A percentile compares a stretch with the other conserved stretches of the same genome.
phyloP scores from a whole-genome alignment of 148 eudicot species.

The Camellia sinensis region DNA sequence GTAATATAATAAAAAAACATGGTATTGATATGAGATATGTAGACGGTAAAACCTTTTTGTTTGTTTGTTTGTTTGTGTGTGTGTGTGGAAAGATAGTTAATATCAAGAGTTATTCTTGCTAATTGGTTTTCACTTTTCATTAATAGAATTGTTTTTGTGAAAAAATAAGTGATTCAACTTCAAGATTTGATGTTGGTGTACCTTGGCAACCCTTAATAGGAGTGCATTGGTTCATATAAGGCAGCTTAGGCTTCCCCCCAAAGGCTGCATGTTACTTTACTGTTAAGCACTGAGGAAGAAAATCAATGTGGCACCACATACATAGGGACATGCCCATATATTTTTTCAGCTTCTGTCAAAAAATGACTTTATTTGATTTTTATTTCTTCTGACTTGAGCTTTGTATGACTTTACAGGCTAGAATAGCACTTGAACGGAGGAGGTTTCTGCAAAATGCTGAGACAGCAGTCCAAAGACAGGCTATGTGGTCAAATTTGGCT shows the following conservation, averaged over 20 bases:
- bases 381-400: neutral
- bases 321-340: neutral
- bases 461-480: constrained; percentile 91
- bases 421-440: constrained; percentile 95
- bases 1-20: neutral
- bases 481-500: constrained; percentile 96
- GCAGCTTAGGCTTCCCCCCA: neutral
- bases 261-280: neutral
- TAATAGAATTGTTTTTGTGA: neutral
- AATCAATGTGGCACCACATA: neutral
- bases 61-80: too few species aligned
- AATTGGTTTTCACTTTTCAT: neutral
- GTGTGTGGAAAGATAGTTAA: neutral
- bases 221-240: neutral
- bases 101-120: neutral
- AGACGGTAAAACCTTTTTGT: too few species aligned
- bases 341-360: constrained; percentile 1
- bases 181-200: neutral
- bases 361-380: neutral
- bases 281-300: constrained; percentile 7
- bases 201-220: neutral
- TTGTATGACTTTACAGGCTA: constrained; percentile 48
- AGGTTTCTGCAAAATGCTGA: constrained; percentile 86
- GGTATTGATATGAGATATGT: neutral
- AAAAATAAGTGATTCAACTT: neutral